phyloP scores from a whole-genome alignment of 202 grass and related monocot species.

The Sporobolus alterniflorus region DNA sequence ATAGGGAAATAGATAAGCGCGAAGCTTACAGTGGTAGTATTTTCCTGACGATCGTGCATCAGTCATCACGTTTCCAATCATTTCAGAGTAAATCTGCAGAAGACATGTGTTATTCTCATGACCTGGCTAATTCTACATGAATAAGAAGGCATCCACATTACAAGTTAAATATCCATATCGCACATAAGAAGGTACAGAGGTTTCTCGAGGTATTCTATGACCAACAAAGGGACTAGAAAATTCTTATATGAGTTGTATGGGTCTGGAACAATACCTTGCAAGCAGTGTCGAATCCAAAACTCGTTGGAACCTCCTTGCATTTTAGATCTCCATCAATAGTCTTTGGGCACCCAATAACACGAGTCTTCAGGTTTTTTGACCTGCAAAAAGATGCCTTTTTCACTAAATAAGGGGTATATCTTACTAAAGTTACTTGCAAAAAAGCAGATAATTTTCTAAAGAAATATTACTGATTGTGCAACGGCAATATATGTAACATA shows the following conservation, averaged over 20 bases:
- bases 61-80: slow-evolving; percentile 99
- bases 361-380: slow-evolving; percentile 73
- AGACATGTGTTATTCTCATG: neutral
- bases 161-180: neutral
- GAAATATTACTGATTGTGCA: neutral
- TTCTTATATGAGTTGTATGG: neutral
- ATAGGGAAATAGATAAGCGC: neutral
- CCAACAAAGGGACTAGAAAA: neutral
- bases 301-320: slow-evolving; percentile 88
- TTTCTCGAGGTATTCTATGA: neutral
- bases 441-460: neutral
- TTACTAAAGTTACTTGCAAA: neutral
- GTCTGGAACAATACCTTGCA: slow-evolving; percentile 66
- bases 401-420: slow-evolving; percentile 10
- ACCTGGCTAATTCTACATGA: neutral
- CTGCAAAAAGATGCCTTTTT: slow-evolving; percentile 23
- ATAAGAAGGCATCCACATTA: neutral
- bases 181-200: neutral
- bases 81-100: slow-evolving; percentile 96
- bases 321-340: slow-evolving; percentile 95
- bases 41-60: slow-evolving; percentile 96
- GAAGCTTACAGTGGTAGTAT: slow-evolving; percentile 98
- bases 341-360: slow-evolving; percentile 90
- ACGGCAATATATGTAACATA: neutral
- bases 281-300: slow-evolving; percentile 97